Conservation (phyloP, 306 rosid species). For the Neltuma alba region DNA sequence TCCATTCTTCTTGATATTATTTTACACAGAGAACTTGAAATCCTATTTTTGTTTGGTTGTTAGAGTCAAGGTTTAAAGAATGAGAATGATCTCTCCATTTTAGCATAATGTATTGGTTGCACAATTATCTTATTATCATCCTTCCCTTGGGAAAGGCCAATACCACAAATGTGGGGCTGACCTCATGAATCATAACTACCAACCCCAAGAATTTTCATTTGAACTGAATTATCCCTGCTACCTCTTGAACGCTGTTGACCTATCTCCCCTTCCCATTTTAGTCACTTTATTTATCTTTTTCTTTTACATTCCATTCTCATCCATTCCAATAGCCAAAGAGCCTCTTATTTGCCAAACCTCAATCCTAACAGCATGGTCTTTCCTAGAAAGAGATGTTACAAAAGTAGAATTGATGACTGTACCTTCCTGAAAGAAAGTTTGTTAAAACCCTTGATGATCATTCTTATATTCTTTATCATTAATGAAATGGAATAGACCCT, state of each 20-base stretch:
- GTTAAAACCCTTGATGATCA: neutral
- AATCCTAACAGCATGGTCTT: neutral
- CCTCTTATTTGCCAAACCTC: neutral
- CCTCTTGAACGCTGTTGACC: neutral
- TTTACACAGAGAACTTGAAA: neutral
- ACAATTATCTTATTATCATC: too few relatives aligned
- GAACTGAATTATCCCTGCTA: neutral
- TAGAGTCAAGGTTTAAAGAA: neutral
- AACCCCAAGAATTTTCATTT: neutral
- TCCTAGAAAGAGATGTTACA: neutral
- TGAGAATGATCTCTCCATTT: too few relatives aligned
- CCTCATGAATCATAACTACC: too few relatives aligned
- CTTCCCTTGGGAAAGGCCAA: too few relatives aligned
- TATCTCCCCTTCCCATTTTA: neutral
- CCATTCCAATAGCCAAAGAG: neutral
- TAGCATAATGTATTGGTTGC: neutral
- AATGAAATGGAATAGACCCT: neutral
- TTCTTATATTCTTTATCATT: neutral
- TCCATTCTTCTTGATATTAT: neutral
- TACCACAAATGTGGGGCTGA: too few relatives aligned
- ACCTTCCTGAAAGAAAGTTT: neutral
- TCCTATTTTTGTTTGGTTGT: neutral
- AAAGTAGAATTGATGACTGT: neutral
- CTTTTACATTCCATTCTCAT: neutral
- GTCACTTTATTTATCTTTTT: too few relatives aligned